Evolutionary conservation across 352 stramenopile species (phyloP).

Genomic region (Phytophthora tubulina): DNA sequence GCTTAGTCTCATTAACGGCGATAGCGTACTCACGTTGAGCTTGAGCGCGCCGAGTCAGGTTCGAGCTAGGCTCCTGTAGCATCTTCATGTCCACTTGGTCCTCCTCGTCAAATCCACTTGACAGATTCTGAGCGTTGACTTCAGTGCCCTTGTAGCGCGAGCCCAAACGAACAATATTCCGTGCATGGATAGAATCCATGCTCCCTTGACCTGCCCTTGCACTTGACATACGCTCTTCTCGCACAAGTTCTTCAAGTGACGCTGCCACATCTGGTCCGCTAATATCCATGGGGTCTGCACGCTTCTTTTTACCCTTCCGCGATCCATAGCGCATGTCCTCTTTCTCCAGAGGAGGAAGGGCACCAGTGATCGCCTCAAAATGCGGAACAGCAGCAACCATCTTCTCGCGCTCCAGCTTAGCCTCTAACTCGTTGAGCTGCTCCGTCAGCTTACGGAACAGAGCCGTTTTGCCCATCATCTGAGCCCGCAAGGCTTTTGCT

Average conservation of each 20-base stretch:
- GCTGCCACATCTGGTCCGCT: constrained; percentile 36
- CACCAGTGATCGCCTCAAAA: constrained; percentile 64
- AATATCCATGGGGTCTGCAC: constrained; percentile 24
- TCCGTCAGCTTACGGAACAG: constrained; percentile 81
- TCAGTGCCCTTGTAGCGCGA: constrained; percentile 79
- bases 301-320: constrained; percentile 74
- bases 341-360: constrained; percentile 72
- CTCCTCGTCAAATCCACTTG: constrained; percentile 87
- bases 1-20: constrained; percentile 68
- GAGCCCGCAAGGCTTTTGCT: constrained; percentile 75
- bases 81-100: constrained; percentile 79
- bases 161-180: constrained; percentile 81
- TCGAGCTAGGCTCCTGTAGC: constrained; percentile 53
- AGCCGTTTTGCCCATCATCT: constrained; percentile 86
- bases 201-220: constrained; percentile 54
- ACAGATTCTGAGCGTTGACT: constrained; percentile 65
- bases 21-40: constrained; percentile 60
- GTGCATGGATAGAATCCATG: constrained; percentile 76
- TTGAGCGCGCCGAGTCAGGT: constrained; percentile 69
- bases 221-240: constrained; percentile 74
- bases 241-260: constrained; percentile 82
- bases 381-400: constrained; percentile 57
- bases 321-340: constrained; percentile 72
- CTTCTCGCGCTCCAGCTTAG: constrained; percentile 57
- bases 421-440: constrained; percentile 85